phyloP scores from a whole-genome alignment of 2,329 filamentous ascomycete species.

The Aspergillus sp. region DNA sequence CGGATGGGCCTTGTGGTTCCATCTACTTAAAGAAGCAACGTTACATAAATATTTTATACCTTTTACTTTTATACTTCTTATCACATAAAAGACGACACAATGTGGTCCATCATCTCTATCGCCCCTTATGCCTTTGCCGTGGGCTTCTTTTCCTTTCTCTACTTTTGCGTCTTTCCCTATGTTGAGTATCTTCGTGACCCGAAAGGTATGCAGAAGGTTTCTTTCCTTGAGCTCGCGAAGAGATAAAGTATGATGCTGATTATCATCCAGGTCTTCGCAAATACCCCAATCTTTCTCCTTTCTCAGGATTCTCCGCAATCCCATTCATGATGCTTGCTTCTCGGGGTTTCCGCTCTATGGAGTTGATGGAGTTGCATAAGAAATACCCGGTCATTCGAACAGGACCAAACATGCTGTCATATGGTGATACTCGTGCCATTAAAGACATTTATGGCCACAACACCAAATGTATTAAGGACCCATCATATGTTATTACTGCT shows the following conservation, averaged over 20 bases:
- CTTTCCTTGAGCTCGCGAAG: not conserved
- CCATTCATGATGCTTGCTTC: slow-evolving; percentile 45
- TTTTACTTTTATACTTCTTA: slow-evolving; percentile 2
- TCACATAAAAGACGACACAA: slow-evolving; percentile 3
- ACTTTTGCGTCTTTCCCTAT: slow-evolving; percentile 21
- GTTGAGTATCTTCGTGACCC: slow-evolving; percentile 22
- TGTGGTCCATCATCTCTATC: slow-evolving; percentile 14
- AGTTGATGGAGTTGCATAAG: slow-evolving; percentile 43
- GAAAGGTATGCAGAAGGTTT: slow-evolving; percentile 14
- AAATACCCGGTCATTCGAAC: slow-evolving; percentile 42
- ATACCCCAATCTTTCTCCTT: slow-evolving; percentile 40
- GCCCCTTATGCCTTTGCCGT: slow-evolving; percentile 20
- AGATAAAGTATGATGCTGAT: slow-evolving; percentile 2
- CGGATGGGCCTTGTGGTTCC: too few species aligned
- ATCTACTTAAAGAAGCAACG: too few species aligned
- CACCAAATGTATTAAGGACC: slow-evolving; percentile 48
- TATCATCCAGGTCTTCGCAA: slow-evolving; percentile 36
- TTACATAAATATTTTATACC: not conserved
- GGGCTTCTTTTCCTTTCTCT: slow-evolving; percentile 16
- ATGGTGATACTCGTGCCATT: slow-evolving; percentile 38
- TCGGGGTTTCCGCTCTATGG: slow-evolving; percentile 39
- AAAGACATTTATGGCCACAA: slow-evolving; percentile 51
- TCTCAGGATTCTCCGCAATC: slow-evolving; percentile 44
- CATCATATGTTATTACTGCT: slow-evolving; percentile 41
- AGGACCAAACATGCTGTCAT: slow-evolving; percentile 44